Evolutionary conservation across 495 filamentous ascomycete genomes (phyloP), one percentile per base, ranked within the genome.

Genomic region (Xanthoparmelia taractica): DNA sequence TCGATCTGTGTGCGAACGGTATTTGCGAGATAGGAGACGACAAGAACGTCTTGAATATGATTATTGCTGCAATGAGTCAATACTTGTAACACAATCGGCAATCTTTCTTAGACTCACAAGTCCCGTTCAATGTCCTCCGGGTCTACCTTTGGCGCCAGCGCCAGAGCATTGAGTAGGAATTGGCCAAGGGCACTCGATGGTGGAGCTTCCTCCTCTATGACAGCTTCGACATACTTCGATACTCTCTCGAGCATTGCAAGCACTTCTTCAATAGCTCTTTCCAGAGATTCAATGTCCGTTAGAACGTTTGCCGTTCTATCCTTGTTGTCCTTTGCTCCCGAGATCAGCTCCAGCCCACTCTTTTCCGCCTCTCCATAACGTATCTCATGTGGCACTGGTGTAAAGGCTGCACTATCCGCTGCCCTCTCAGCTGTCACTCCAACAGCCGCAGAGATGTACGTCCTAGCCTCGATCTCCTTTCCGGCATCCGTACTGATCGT

Each of bases 1-100:
- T 97, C 94, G 75, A 98, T 98, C 80, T 98, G 94, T 69, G 93
- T 97, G 74, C 94, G 91, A 76, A 98, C 96, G 57, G 93, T 97
- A 80, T 97, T 98, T 68, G 94, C 91, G 54, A 98, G 82, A 80
- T 98, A 98, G 56, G 90, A 91, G 66, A 97, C 91, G 69, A 97
- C 88, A 56, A 98, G 85, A 63, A 98, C 92, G 72, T 98, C 94
- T 79, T 98, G 94, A 75, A 98, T 90, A 78, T 98, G 94, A 78
- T 95, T 95, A 82, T 98, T 97, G 84, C 85, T 87, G 73, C 52
- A 57, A 25, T 65, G 73, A 64, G 59, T 68, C 63, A 63, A 61
- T 57, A 33, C 11, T 17, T 12, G 23, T 23, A 20, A 54, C 31
- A 11, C 4, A 56, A 34, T 18, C 23, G 31, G 25, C 25, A 57